A percentile compares a stretch with the other conserved stretches of the same genome.
Evolutionary conservation across 2,329 filamentous ascomycete genomes (phyloP).

Genomic region (Hypoxylon sp.): DNA sequence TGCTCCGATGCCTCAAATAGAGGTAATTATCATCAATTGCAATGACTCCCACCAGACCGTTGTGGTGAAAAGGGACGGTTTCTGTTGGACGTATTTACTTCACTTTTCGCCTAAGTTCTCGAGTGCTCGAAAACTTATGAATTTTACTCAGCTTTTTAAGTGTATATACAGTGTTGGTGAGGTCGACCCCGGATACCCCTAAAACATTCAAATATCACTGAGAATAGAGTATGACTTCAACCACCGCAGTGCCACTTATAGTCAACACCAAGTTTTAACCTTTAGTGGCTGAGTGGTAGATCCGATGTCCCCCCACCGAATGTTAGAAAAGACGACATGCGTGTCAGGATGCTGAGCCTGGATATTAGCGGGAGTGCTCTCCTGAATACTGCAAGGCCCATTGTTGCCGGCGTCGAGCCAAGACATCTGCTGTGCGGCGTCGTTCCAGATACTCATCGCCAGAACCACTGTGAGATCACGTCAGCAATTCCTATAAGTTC

Average conservation of each 20-base stretch:
- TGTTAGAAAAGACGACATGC: constrained; percentile 39
- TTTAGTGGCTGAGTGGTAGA: constrained; percentile 33
- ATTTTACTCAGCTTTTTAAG: no score
- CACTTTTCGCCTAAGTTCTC: no score
- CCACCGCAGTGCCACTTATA: neutral
- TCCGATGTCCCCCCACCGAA: constrained; percentile 40
- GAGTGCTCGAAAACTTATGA: no score
- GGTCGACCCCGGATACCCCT: no score
- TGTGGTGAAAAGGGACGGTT: no score
- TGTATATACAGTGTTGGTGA: no score
- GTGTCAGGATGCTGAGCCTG: constrained; percentile 38
- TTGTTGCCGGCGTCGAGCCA: constrained; percentile 41
- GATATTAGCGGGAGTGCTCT: constrained; percentile 36
- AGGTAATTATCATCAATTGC: no score
- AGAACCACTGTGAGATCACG: constrained; percentile 34
- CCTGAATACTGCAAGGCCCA: constrained; percentile 30
- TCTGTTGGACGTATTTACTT: no score
- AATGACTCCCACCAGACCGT: no score
- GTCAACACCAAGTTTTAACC: constrained; percentile 5
- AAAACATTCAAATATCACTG: no score
- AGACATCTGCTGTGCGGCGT: constrained; percentile 36
- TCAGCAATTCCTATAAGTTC: constrained; percentile 9
- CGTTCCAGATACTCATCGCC: constrained; percentile 42
- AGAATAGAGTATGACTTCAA: neutral
- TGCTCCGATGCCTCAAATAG: no score